Evolutionary conservation across 2,329 filamentous ascomycete species (phyloP), one percentile per base, ranked within the genome.

Genomic region (Diaporthe sp.): DNA sequence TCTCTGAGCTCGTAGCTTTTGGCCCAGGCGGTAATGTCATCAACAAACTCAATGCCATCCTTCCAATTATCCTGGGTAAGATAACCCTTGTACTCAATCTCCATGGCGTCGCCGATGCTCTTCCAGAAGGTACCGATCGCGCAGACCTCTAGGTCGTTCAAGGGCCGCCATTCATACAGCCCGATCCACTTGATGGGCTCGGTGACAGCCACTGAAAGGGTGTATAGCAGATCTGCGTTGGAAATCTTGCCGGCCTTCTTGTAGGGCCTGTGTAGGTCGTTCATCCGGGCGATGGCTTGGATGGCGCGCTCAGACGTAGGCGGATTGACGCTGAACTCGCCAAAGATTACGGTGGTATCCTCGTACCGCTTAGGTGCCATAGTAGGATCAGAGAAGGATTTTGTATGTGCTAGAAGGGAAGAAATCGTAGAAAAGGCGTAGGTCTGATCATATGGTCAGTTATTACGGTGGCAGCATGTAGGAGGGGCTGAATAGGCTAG

Each of bases 101-200:
- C 88, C 90, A 95, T 93, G 71, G 90, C 90, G 79, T 95, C 92
- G 20, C 93, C 94, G 22, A 94, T 84, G 71, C 87, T 87, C 82
- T 94, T 94, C 93, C 93, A 95, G 80, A 94, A 91, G 0, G 90
- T 91, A 22, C 90, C 92, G 42, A 93, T 83, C 0, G 93, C 93
- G 77, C 92, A 94, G 13, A 86, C 82, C 82, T 96, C 94, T 83
- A 95, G 86, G 0, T 92, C 90, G 22, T 88, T 92, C 31, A 94
- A 82, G 6, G 84, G 53, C 2, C 94, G 89, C 94, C 94, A 96
- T 81, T 96, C 94, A 79, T 91, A 94, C 8, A 85, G 84, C 7
- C 87, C 82, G 44, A 94, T 88, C 86, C 93, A 95, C 20, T 88
- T 86, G 42, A 90, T 82, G 0, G 94, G 93, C 80, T 95, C 92